Conservation (phyloP, 2,329 filamentous ascomycete species). For the Pestalotiopsis sp. region DNA sequence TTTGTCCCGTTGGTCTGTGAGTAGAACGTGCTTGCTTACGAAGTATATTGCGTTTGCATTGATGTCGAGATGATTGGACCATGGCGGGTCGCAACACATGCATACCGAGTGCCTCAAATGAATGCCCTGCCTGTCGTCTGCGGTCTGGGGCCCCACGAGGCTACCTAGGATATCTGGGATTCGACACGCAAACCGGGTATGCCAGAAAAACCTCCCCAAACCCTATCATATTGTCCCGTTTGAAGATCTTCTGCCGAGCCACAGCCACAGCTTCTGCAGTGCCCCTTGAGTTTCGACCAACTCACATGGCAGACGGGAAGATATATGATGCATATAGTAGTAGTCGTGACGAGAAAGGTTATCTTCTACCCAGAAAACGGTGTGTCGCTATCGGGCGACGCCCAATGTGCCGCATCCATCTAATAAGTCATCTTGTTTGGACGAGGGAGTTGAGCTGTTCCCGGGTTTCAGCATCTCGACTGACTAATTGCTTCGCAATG, state of each 20-base stretch:
- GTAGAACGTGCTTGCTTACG: background rate
- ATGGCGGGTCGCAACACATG: background rate
- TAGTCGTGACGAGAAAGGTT: background rate
- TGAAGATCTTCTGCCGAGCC: background rate
- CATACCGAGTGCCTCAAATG: background rate
- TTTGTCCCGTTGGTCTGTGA: background rate
- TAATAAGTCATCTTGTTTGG: background rate
- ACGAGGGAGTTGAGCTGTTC: background rate
- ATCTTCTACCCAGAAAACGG: background rate
- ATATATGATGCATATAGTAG: background rate
- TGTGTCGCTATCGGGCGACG: background rate
- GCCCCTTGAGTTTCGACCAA: background rate
- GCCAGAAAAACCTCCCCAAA: background rate
- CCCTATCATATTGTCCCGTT: background rate
- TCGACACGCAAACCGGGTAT: slow-evolving; percentile 4
- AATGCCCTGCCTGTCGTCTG: background rate
- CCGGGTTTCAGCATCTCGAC: background rate
- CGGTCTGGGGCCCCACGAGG: slow-evolving; percentile 1
- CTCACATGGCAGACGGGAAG: background rate
- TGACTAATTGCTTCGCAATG: background rate
- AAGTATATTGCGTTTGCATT: background rate
- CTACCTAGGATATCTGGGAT: slow-evolving; percentile 1
- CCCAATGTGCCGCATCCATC: background rate
- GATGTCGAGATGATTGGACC: background rate
- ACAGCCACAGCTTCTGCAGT: background rate